A percentile compares a stretch with the other conserved stretches of the same genome.
phyloP scores from a whole-genome alignment of 2,329 filamentous ascomycete genomes.

The Cryphonectria nitschkei region DNA sequence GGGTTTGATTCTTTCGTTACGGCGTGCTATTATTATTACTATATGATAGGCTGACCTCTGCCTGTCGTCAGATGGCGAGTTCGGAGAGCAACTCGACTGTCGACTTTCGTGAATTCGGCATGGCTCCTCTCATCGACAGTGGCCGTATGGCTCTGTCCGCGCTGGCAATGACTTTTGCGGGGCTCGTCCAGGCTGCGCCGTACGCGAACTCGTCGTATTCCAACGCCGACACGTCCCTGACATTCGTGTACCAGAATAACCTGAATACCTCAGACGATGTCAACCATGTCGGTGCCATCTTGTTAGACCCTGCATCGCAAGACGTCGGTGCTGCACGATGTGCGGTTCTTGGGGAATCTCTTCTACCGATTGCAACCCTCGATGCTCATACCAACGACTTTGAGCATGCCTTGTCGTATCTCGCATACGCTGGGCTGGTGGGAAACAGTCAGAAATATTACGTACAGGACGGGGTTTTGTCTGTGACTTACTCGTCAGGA shows the following conservation, averaged over 20 bases:
- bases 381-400: constrained; percentile 50
- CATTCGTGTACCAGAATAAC: constrained; percentile 58
- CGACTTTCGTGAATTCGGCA: background rate
- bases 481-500: constrained; percentile 40
- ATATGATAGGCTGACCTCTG: constrained; percentile 12
- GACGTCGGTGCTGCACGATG: constrained; percentile 48
- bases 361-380: constrained; percentile 47
- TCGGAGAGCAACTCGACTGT: background rate
- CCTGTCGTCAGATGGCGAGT: background rate
- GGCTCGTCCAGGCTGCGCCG: background rate
- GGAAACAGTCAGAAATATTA: constrained; percentile 42
- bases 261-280: constrained; percentile 55
- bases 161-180: constrained; percentile 8
- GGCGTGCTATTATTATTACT: background rate
- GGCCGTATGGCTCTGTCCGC: constrained; percentile 14
- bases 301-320: constrained; percentile 48
- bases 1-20: background rate
- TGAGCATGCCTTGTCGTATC: constrained; percentile 47
- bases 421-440: constrained; percentile 23
- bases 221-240: constrained; percentile 50
- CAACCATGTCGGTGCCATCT: constrained; percentile 55
- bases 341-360: constrained; percentile 49
- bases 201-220: constrained; percentile 17
- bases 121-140: constrained; percentile 11
- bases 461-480: constrained; percentile 45